Evolutionary conservation across 1,139 yeast species (phyloP).

Genomic region (Pneumocystis canis): DNA sequence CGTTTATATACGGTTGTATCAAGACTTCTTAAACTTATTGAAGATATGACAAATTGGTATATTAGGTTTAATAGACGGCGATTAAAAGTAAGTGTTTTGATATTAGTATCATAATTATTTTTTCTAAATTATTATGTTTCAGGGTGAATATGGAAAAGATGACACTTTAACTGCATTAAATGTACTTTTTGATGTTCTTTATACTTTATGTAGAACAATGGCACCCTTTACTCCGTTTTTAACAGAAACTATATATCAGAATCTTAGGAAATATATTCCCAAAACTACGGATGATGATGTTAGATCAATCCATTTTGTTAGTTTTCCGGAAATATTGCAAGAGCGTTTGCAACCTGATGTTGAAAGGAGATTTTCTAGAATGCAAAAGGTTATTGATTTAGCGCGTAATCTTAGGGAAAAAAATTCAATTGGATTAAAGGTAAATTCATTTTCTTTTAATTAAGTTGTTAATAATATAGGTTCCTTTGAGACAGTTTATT

Average conservation of each 20-base stretch:
- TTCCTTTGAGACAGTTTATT: conserved; percentile 79
- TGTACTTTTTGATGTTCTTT: conserved; percentile 77
- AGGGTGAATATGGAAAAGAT: conserved; percentile 76
- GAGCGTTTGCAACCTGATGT: conserved; percentile 70
- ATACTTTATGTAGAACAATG: conserved; percentile 85
- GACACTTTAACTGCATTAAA: conserved; percentile 81
- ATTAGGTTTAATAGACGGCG: conserved; percentile 96
- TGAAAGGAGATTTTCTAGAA: conserved; percentile 63
- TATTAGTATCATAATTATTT: not conserved
- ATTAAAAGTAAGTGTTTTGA: conserved; percentile 32
- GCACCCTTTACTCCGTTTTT: conserved; percentile 98
- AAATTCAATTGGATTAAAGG: conserved; percentile 74
- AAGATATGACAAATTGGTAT: conserved; percentile 96
- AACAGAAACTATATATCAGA: conserved; percentile 77
- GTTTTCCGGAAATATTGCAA: conserved; percentile 73
- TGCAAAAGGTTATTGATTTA: conserved; percentile 93
- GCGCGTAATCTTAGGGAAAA: conserved; percentile 96
- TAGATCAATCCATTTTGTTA: conserved; percentile 83
- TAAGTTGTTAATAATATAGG: conserved; percentile 22
- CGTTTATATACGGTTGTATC: conserved; percentile 94
- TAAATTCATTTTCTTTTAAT: not conserved
- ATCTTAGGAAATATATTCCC: conserved; percentile 48
- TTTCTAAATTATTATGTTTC: not conserved
- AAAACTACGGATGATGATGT: conserved; percentile 41
- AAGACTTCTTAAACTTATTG: conserved; percentile 71